A percentile compares a stretch with the other conserved stretches of the same genome.
phyloP scores from a whole-genome alignment of 768 basidiomycete species.

The Terana coerulea region DNA sequence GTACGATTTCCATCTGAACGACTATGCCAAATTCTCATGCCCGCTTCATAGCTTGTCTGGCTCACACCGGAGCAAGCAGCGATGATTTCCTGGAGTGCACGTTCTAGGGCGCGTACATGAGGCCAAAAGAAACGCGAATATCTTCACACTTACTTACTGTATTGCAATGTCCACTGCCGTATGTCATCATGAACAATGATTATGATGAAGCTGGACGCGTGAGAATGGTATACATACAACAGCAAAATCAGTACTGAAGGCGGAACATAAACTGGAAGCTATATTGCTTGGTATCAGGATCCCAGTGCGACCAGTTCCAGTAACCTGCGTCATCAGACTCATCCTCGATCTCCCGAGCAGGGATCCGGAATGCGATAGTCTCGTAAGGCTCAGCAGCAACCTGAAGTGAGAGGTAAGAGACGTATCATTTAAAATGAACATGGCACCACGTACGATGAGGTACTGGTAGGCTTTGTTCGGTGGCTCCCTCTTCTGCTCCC shows the following conservation, averaged over 20 bases:
- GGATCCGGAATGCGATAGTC: constrained; percentile 98
- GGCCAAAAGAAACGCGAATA: not conserved
- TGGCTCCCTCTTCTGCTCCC: constrained; percentile 94
- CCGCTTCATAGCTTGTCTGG: constrained; percentile 16
- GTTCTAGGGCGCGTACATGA: constrained; percentile 6
- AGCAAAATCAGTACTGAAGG: constrained; percentile 34
- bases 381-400: constrained; percentile 99
- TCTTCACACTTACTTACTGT: too few species aligned
- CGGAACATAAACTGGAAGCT: constrained; percentile 98
- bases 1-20: constrained; percentile 7
- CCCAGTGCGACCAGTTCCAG: constrained; percentile 99
- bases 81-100: constrained; percentile 20
- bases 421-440: not conserved
- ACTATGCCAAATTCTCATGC: not conserved
- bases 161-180: too few species aligned
- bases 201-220: not conserved
- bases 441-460: constrained; percentile 77
- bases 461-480: constrained; percentile 98
- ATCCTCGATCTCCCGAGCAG: constrained; percentile 95
- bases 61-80: constrained; percentile 20
- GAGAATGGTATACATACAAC: constrained; percentile 14
- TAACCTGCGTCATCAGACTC: constrained; percentile 86
- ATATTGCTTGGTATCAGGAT: constrained; percentile 98
- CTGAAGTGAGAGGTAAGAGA: constrained; percentile 35
- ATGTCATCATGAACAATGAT: not conserved